phyloP scores from a whole-genome alignment of 495 filamentous ascomycete genomes.

The Filosporella fistucella region DNA sequence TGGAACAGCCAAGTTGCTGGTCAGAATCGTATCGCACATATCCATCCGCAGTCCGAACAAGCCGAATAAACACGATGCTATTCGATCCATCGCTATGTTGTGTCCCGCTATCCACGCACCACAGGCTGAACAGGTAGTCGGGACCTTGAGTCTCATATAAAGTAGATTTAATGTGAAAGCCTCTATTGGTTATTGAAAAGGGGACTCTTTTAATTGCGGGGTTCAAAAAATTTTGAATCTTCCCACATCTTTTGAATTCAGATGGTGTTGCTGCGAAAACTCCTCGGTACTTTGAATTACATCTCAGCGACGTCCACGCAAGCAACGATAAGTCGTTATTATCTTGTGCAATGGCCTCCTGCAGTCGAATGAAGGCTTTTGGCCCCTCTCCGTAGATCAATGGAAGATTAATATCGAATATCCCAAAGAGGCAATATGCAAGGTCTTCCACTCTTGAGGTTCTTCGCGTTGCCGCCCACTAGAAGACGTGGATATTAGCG shows the following conservation, averaged over 20 bases:
- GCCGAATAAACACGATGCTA: not conserved
- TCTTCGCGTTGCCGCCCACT: conserved; percentile 25
- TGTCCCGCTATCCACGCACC: conserved; percentile 2
- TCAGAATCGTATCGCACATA: not conserved
- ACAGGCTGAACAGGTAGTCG: not conserved
- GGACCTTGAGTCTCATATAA: not conserved
- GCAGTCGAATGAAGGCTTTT: conserved; percentile 26
- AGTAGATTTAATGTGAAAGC: not conserved
- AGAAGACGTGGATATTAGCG: too few species aligned
- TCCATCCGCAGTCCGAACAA: not conserved
- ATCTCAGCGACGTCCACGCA: conserved; percentile 21
- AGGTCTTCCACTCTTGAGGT: conserved; percentile 25
- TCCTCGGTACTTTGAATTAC: not conserved
- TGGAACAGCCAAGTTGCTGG: not conserved
- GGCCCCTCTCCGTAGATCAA: conserved; percentile 30
- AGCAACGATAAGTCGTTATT: conserved; percentile 27
- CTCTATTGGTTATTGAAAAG: not conserved
- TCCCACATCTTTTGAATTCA: conserved; percentile 1
- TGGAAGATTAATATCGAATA: conserved; percentile 31
- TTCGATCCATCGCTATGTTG: not conserved
- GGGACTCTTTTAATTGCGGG: not conserved
- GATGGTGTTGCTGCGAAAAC: not conserved
- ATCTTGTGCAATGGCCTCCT: conserved; percentile 28
- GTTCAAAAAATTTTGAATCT: not conserved
- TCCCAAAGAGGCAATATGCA: conserved; percentile 28